Evolutionary conservation across 148 eudicot genomes (phyloP).

Genomic region (Camellia lanceoleosa): DNA sequence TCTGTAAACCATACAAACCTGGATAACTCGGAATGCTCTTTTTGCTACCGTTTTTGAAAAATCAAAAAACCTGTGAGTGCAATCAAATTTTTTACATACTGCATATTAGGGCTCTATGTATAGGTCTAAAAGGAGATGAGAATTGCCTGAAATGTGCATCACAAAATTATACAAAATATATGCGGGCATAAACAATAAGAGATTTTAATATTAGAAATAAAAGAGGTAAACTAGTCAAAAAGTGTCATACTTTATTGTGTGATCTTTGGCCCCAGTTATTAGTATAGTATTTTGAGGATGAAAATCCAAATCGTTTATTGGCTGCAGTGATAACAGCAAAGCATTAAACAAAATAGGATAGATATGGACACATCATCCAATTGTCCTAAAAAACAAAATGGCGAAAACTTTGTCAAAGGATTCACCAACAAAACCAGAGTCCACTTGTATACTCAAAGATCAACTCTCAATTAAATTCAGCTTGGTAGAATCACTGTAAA

Average conservation of each 20-base stretch:
- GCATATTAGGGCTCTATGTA: not conserved
- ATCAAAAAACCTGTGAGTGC: constrained; percentile 72
- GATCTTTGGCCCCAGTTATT: constrained; percentile 83
- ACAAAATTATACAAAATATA: not conserved
- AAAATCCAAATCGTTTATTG: constrained; percentile 86
- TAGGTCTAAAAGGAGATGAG: not conserved
- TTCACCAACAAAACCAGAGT: not conserved
- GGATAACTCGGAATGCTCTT: constrained; percentile 82
- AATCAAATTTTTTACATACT: not conserved
- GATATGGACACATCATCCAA: not conserved
- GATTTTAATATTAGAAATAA: not conserved
- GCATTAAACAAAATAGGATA: not conserved
- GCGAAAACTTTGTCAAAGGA: not conserved
- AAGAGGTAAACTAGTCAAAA: not conserved
- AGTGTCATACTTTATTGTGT: constrained; percentile 64
- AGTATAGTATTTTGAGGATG: constrained; percentile 77
- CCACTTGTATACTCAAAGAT: not conserved
- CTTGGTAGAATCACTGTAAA: not conserved
- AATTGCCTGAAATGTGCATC: not conserved
- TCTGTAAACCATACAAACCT: constrained; percentile 35
- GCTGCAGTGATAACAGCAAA: constrained; percentile 46
- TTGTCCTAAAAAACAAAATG: not conserved
- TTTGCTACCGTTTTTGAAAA: constrained; percentile 82
- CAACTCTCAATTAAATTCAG: constrained; percentile 2
- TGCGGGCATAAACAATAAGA: constrained; percentile 6